phyloP scores from a whole-genome alignment of 768 basidiomycete genomes.

The Antrodiella citrinella region DNA sequence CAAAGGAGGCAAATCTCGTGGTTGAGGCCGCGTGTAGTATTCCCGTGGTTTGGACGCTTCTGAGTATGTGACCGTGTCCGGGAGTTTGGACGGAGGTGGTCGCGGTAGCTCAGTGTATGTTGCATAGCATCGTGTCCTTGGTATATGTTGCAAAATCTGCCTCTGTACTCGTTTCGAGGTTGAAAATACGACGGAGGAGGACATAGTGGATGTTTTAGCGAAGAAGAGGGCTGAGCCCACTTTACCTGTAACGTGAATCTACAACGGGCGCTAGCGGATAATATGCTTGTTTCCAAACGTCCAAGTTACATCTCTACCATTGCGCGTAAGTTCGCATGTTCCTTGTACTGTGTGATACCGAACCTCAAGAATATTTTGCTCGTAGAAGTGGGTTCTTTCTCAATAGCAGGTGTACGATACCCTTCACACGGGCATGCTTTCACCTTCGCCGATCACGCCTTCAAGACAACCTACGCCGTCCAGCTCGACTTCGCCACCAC shows the following conservation, averaged over 20 bases:
- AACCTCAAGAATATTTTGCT: too few relatives aligned
- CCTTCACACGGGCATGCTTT: not conserved
- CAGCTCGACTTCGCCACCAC: slow-evolving; percentile 15
- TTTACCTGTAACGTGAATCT: too few relatives aligned
- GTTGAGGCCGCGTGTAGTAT: slow-evolving; percentile 35
- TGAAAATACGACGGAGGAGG: not conserved
- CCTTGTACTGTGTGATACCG: too few relatives aligned
- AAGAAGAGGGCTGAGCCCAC: not conserved
- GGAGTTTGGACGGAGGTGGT: slow-evolving; percentile 21
- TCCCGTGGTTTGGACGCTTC: slow-evolving; percentile 35
- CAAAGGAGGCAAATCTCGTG: slow-evolving; percentile 35
- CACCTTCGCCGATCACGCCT: not conserved
- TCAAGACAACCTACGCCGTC: slow-evolving; percentile 12
- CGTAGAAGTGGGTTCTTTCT: too few relatives aligned
- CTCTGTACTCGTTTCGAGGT: not conserved
- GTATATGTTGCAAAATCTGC: not conserved
- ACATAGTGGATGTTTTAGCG: not conserved
- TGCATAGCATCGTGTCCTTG: not conserved
- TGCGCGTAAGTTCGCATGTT: not conserved
- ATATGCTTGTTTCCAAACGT: too few relatives aligned
- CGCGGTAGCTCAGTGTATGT: slow-evolving; percentile 11
- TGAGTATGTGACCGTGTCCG: slow-evolving; percentile 32
- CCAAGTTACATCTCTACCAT: too few relatives aligned
- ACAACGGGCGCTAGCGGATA: too few relatives aligned
- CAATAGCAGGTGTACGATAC: too few relatives aligned